phyloP scores from a whole-genome alignment of 2,329 filamentous ascomycete species.

The Verticillium nubilum region DNA sequence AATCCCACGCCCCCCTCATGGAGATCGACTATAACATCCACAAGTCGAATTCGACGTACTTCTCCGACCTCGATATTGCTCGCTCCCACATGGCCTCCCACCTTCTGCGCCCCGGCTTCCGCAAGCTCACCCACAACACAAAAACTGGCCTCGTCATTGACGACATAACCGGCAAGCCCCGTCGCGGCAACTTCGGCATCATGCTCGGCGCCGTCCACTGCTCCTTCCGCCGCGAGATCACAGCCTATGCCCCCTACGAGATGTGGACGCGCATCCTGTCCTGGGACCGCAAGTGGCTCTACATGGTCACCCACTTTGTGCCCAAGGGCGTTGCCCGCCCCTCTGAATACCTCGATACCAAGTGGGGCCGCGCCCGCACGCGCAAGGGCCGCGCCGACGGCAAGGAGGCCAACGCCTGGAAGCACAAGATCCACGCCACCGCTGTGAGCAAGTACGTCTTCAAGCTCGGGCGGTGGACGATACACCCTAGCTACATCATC shows the following conservation, averaged over 20 bases:
- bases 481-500: slow-evolving; percentile 75
- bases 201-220: slow-evolving; percentile 70
- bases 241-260: slow-evolving; percentile 63
- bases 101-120: slow-evolving; percentile 55
- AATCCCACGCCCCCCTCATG: slow-evolving; percentile 61
- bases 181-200: slow-evolving; percentile 52
- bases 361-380: slow-evolving; percentile 30
- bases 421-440: slow-evolving; percentile 64
- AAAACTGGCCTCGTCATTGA: slow-evolving; percentile 44
- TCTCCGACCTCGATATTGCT: slow-evolving; percentile 76
- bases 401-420: slow-evolving; percentile 41
- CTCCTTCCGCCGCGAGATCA: slow-evolving; percentile 69
- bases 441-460: slow-evolving; percentile 77
- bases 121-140: slow-evolving; percentile 42
- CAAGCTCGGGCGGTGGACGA: slow-evolving; percentile 75
- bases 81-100: slow-evolving; percentile 75
- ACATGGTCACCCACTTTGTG: slow-evolving; percentile 69
- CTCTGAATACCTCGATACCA: slow-evolving; percentile 43
- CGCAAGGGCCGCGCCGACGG: slow-evolving; percentile 13
- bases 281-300: slow-evolving; percentile 82
- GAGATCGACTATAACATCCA: slow-evolving; percentile 86
- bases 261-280: slow-evolving; percentile 65
- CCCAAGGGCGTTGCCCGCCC: slow-evolving; percentile 54
- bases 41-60: slow-evolving; percentile 84
- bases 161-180: slow-evolving; percentile 39